Evolutionary conservation across 2,329 filamentous ascomycete genomes (phyloP).

Genomic region (Colletotrichum musae): DNA sequence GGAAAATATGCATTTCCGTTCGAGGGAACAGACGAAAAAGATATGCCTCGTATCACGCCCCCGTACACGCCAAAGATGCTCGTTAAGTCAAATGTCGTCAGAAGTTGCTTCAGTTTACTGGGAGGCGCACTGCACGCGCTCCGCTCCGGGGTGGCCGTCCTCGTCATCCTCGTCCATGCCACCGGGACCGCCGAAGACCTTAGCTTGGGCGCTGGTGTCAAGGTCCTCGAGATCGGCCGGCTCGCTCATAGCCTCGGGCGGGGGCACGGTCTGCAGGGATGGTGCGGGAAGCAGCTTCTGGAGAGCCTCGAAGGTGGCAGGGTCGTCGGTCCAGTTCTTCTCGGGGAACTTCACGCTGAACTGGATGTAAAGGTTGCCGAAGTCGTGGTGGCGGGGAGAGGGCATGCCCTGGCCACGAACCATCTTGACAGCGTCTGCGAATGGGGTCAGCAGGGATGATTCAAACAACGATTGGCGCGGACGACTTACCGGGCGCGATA

Average conservation of each 20-base stretch:
- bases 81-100: constrained; percentile 36
- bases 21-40: constrained; percentile 31
- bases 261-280: constrained; percentile 74
- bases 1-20: constrained; percentile 41
- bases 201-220: constrained; percentile 76
- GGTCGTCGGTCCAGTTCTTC: constrained; percentile 76
- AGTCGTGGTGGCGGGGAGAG: constrained; percentile 93
- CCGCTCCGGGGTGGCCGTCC: constrained; percentile 79
- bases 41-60: constrained; percentile 43
- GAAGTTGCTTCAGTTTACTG: constrained; percentile 72
- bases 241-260: constrained; percentile 91
- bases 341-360: constrained; percentile 98
- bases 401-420: constrained; percentile 98
- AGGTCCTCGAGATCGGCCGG: constrained; percentile 89
- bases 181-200: constrained; percentile 71
- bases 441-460: constrained; percentile 5
- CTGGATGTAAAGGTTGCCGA: constrained; percentile 96
- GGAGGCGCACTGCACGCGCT: constrained; percentile 89
- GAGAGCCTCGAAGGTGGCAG: constrained; percentile 82
- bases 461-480: constrained; percentile 28
- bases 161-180: constrained; percentile 84
- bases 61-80: constrained; percentile 41
- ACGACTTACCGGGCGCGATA: constrained; percentile 85
- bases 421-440: constrained; percentile 87
- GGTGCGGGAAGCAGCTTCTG: constrained; percentile 87